These are phyloP conservation scores for Sechiopsis laciniata DNA, from an alignment of 306 rosid species.

Conservation along the genomic window DNA sequence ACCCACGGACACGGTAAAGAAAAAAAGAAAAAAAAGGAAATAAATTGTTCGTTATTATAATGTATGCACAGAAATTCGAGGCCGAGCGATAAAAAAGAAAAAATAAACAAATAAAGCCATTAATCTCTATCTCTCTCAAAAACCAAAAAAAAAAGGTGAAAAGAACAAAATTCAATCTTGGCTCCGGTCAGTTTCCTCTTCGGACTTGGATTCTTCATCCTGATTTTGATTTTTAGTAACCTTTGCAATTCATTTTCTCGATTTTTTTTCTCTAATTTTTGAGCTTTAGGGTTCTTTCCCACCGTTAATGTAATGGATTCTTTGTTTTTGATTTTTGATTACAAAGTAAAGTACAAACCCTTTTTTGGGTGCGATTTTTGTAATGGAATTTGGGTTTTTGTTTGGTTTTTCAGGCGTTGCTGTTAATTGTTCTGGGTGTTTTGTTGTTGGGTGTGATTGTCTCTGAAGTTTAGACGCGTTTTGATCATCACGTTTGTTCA, in stretches of 20 bases:
- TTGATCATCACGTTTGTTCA: constrained; percentile 25
- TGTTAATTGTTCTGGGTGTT: constrained; percentile 12
- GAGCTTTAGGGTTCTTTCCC: constrained; percentile 19
- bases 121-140: neutral
- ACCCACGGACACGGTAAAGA: constrained; percentile 1
- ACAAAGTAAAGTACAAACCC: neutral
- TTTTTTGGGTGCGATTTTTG: neutral
- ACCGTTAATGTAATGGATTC: neutral
- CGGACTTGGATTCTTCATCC: neutral
- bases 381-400: constrained; percentile 1
- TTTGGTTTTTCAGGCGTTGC: constrained; percentile 24
- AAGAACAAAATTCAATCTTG: constrained; percentile 14
- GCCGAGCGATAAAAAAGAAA: constrained; percentile 17
- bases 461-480: constrained; percentile 17
- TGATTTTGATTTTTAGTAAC: neutral
- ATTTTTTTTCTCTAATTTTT: constrained; percentile 1
- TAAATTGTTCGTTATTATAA: constrained; percentile 18
- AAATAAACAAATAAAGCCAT: neutral
- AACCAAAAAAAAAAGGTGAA: neutral
- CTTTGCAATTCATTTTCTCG: neutral
- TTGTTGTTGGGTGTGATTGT: constrained; percentile 7
- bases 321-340: neutral
- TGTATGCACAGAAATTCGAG: constrained; percentile 21
- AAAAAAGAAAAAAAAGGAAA: neutral
- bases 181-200: constrained; percentile 14